Evolutionary conservation across 805 yeast species (phyloP).

Genomic region (Tetrapisispora namnaoensis): DNA sequence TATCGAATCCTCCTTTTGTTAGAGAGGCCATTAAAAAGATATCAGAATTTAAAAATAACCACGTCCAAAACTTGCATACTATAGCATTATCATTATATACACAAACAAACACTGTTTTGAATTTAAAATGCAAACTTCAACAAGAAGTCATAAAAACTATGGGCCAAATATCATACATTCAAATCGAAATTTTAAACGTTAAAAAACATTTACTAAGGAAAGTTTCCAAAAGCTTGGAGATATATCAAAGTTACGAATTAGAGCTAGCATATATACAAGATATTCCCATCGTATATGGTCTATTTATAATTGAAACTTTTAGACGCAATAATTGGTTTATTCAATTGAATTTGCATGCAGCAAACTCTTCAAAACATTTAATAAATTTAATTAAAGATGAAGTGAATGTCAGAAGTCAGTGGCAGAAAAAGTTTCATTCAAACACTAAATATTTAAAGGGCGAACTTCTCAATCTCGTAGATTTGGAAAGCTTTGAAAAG

Average conservation of each 20-base stretch:
- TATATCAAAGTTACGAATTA: constrained; percentile 17
- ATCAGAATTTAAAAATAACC: constrained; percentile 8
- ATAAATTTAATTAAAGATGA: constrained; percentile 51
- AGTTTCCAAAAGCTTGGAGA: constrained; percentile 24
- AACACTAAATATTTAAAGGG: constrained; percentile 9
- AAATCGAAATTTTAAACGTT: constrained; percentile 30
- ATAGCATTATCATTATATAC: constrained; percentile 22
- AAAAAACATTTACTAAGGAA: constrained; percentile 27
- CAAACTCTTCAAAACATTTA: constrained; percentile 45
- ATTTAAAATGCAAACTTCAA: constrained; percentile 29
- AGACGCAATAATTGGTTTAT: constrained; percentile 47
- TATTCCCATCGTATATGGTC: constrained; percentile 62
- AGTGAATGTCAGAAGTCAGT: constrained; percentile 41
- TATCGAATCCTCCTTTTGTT: constrained; percentile 3
- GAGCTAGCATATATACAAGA: constrained; percentile 41
- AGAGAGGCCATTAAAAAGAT: constrained; percentile 4
- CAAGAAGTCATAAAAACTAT: constrained; percentile 20
- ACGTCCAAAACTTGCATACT: constrained; percentile 14
- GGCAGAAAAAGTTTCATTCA: constrained; percentile 54
- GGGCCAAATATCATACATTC: constrained; percentile 31
- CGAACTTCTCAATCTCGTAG: constrained; percentile 5
- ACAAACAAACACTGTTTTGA: constrained; percentile 16
- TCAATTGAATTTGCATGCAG: constrained; percentile 17
- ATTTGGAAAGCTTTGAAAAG: constrained; percentile 6
- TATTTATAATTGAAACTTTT: constrained; percentile 52